A percentile compares a stretch with the other conserved stretches of the same genome.
phyloP scores from a whole-genome alignment of 495 filamentous ascomycete genomes.

The Penicillium psychrofluorescens region DNA sequence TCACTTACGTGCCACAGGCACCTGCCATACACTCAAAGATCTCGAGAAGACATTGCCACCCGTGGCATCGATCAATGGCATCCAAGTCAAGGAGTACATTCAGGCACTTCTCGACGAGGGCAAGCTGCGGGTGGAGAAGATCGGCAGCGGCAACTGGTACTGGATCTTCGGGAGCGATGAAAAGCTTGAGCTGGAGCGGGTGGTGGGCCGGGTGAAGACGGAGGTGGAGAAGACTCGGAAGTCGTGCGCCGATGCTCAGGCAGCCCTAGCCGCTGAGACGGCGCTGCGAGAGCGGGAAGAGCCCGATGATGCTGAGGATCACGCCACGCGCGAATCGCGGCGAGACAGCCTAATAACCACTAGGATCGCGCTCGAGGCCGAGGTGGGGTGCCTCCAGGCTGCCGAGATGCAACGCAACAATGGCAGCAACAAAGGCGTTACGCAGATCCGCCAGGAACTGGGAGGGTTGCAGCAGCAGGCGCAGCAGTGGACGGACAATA shows the following conservation, averaged over 20 bases:
- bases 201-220: constrained; percentile 39
- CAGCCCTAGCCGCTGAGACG: constrained; percentile 16
- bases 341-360: constrained; percentile 13
- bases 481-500: constrained; percentile 55
- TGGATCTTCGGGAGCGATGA: constrained; percentile 66
- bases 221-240: constrained; percentile 48
- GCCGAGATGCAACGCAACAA: constrained; percentile 24
- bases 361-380: constrained; percentile 20
- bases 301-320: not conserved
- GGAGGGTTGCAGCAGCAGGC: constrained; percentile 38
- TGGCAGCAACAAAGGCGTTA: constrained; percentile 42
- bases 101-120: constrained; percentile 57
- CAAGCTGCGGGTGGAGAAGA: constrained; percentile 67
- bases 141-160: constrained; percentile 77
- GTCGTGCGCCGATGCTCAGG: constrained; percentile 12
- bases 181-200: constrained; percentile 42
- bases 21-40: constrained; percentile 67
- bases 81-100: constrained; percentile 66
- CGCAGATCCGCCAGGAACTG: constrained; percentile 43
- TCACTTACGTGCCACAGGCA: constrained; percentile 55
- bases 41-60: constrained; percentile 63
- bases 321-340: constrained; percentile 10
- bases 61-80: constrained; percentile 59
- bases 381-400: constrained; percentile 16
- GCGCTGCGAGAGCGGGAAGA: constrained; percentile 10